Percentiles rank a stretch among this genome's conserved stretches.
Evolutionary conservation across 192 early-diverging fungal genomes (phyloP).

Genomic region (Backusella westeae): DNA sequence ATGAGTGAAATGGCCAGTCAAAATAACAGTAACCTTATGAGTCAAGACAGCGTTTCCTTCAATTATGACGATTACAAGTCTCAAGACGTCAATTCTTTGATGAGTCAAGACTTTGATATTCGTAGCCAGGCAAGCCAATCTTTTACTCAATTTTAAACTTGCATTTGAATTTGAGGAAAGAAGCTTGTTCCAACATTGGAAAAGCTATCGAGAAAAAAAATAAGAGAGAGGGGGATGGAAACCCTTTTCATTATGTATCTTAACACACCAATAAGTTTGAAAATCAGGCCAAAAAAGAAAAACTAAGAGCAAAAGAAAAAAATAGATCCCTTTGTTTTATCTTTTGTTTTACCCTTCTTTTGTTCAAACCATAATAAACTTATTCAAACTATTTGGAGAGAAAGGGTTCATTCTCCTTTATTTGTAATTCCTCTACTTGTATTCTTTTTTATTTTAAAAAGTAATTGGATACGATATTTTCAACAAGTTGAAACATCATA

Average conservation of each 20-base stretch:
- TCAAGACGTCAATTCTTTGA: conserved; percentile 50
- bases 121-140: conserved; percentile 51
- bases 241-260: neutral
- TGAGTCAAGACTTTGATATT: conserved; percentile 58
- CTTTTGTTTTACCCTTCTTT: neutral
- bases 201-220: neutral
- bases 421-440: neutral
- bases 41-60: conserved; percentile 51
- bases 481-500: too few species aligned
- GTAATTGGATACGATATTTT: too few species aligned
- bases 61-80: conserved; percentile 57
- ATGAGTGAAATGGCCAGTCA: conserved; percentile 43
- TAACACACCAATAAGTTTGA: neutral
- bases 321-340: neutral
- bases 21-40: conserved; percentile 39
- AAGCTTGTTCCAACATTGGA: conserved; percentile 2
- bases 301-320: neutral
- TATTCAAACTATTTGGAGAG: neutral
- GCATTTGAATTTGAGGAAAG: neutral
- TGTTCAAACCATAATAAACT: neutral
- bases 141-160: conserved; percentile 51
- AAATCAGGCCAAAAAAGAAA: neutral
- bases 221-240: neutral
- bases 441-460: too few species aligned
- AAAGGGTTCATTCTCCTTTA: neutral